These are phyloP conservation scores for Claviceps paspali DNA, from an alignment of 2,329 filamentous ascomycete species.

Conservation along the genomic window DNA sequence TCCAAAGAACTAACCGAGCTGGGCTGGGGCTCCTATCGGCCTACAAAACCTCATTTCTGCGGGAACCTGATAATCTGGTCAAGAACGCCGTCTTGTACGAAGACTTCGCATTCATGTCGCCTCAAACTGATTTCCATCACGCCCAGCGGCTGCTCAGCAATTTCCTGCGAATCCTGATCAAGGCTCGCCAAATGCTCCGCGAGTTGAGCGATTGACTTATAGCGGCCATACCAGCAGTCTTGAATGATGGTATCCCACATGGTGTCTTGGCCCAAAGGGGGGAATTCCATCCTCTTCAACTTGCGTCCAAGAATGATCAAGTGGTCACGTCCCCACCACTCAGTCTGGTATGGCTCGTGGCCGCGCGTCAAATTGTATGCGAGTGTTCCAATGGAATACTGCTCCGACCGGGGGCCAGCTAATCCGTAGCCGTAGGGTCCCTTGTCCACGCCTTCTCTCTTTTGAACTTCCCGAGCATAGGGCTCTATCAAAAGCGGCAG, in stretches of 20 bases:
- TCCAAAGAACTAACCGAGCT: too few relatives aligned
- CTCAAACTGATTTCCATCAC: background rate
- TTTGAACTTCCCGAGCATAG: slow-evolving; percentile 5
- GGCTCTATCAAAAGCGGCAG: slow-evolving; percentile 4
- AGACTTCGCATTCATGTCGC: too few relatives aligned
- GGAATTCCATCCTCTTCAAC: slow-evolving; percentile 6
- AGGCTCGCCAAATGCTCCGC: background rate
- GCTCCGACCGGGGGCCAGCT: slow-evolving; percentile 5
- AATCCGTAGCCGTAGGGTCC: slow-evolving; percentile 4
- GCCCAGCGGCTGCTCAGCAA: slow-evolving; percentile 1
- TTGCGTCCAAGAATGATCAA: slow-evolving; percentile 2
- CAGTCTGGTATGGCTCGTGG: slow-evolving; percentile 4
- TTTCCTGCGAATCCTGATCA: slow-evolving; percentile 3
- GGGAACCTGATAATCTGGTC: too few relatives aligned
- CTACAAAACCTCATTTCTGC: too few relatives aligned
- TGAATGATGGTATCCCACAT: slow-evolving; percentile 5
- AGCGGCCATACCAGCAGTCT: slow-evolving; percentile 6
- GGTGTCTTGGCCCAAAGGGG: slow-evolving; percentile 1
- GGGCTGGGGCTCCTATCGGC: too few relatives aligned
- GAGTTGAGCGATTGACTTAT: slow-evolving; percentile 5
- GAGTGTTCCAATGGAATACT: slow-evolving; percentile 7
- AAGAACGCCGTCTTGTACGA: too few relatives aligned
- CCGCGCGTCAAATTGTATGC: slow-evolving; percentile 5
- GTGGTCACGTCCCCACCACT: slow-evolving; percentile 5
- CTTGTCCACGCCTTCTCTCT: slow-evolving; percentile 2